Percentiles rank a stretch among this genome's conserved stretches.
Evolutionary conservation across 768 basidiomycete genomes (phyloP).

Genomic region (Lactifluus pinguis): DNA sequence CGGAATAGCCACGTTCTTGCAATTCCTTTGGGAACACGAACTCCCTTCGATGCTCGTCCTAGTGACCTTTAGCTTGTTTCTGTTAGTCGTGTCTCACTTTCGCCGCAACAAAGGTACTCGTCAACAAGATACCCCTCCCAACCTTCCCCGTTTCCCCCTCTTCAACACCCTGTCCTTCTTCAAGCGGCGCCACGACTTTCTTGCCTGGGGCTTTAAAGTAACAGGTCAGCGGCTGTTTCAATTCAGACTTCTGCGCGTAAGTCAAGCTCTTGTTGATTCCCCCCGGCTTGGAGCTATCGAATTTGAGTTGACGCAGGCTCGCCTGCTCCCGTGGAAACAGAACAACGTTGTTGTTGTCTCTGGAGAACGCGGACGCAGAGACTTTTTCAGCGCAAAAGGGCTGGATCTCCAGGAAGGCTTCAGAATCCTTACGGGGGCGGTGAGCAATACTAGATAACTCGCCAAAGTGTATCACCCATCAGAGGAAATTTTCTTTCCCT

Average conservation of each 20-base stretch:
- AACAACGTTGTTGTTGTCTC: conserved; percentile 69
- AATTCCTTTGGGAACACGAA: conserved; percentile 1
- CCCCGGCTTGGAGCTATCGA: not conserved
- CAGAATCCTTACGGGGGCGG: conserved; percentile 70
- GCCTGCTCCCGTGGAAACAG: conserved; percentile 30
- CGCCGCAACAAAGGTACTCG: not conserved
- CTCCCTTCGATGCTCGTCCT: conserved; percentile 11
- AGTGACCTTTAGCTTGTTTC: conserved; percentile 23
- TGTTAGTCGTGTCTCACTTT: conserved; percentile 4
- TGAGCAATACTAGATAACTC: conserved; percentile 28
- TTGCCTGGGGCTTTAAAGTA: conserved; percentile 60
- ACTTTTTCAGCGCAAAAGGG: conserved; percentile 60
- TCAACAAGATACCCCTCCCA: conserved; percentile 36
- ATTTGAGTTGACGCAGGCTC: not conserved
- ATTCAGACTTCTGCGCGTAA: conserved; percentile 58
- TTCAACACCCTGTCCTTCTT: conserved; percentile 62
- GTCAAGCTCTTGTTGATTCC: conserved; percentile 23
- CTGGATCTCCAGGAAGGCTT: conserved; percentile 75
- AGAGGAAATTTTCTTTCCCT: conserved; percentile 5
- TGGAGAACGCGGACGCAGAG: conserved; percentile 57
- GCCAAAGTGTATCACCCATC: not conserved
- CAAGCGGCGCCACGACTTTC: conserved; percentile 57
- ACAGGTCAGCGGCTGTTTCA: conserved; percentile 59
- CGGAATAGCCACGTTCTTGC: conserved; percentile 32
- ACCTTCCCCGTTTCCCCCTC: conserved; percentile 49